A percentile compares a stretch with the other conserved stretches of the same genome.
phyloP scores from a whole-genome alignment of 257 asterid species.

The Knoxia roxburghii region DNA sequence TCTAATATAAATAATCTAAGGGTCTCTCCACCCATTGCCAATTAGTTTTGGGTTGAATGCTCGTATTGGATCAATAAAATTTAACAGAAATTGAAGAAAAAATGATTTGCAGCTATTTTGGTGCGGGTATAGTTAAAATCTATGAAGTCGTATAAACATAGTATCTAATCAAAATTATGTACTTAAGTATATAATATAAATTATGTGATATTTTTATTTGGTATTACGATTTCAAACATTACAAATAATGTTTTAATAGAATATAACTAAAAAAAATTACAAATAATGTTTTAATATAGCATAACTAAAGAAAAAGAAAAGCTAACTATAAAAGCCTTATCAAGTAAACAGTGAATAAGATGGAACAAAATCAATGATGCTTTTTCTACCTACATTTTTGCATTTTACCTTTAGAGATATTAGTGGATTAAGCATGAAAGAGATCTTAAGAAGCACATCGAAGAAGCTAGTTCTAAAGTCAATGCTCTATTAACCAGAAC shows the following conservation, averaged over 20 bases:
- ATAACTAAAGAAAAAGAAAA: no score
- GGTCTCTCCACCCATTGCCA: no score
- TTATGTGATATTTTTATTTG: constrained; percentile 18
- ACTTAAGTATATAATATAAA: not conserved
- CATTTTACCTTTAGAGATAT: constrained; percentile 89
- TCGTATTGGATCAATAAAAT: no score
- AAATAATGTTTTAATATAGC: no score
- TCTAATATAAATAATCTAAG: no score
- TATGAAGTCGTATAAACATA: no score
- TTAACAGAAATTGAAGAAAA: constrained; percentile 84
- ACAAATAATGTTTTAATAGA: no score
- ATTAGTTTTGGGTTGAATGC: no score
- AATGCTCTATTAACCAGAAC: constrained; percentile 63
- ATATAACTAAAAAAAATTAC: no score
- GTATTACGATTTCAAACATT: no score
- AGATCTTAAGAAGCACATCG: constrained; percentile 59
- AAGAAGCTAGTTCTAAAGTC: constrained; percentile 59
- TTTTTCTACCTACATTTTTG: constrained; percentile 6
- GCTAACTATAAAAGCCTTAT: no score
- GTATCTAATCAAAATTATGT: not conserved
- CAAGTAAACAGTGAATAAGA: not conserved
- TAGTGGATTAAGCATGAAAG: constrained; percentile 62
- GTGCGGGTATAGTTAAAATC: constrained; percentile 77
- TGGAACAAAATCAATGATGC: not conserved
- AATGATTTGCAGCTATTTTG: constrained; percentile 77